Percentiles rank a stretch among this genome's conserved stretches.
These are phyloP conservation scores for Escovopsis sp. DNA, from an alignment of 2,329 filamentous ascomycete species.

Conservation along the genomic window DNA sequence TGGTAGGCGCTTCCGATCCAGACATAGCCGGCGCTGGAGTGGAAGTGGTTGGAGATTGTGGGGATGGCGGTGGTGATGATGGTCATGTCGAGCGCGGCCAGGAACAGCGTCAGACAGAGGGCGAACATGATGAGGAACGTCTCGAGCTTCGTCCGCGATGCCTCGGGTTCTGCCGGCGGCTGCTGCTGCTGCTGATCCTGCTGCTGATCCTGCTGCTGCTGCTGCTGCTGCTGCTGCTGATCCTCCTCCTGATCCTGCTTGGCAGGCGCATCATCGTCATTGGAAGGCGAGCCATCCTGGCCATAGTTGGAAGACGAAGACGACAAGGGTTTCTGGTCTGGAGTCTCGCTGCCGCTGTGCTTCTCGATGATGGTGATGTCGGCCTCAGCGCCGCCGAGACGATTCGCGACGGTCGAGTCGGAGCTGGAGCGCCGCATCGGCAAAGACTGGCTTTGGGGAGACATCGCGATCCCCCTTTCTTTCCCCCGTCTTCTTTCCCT, in stretches of 20 bases:
- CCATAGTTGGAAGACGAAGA: not conserved
- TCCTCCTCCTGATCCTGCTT: not conserved
- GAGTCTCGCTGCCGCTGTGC: not conserved
- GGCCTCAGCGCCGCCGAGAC: conserved; percentile 11
- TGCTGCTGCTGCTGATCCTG: not conserved
- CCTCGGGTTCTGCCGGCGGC: conserved; percentile 17
- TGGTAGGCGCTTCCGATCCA: conserved; percentile 68
- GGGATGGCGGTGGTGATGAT: conserved; percentile 55
- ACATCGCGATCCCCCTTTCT: too few relatives aligned
- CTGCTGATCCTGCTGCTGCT: conserved; percentile 1
- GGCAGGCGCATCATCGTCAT: conserved; percentile 5
- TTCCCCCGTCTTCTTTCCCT: too few relatives aligned
- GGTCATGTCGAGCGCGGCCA: conserved; percentile 42
- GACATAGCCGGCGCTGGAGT: conserved; percentile 55
- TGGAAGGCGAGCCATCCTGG: not conserved
- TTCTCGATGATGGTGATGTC: not conserved
- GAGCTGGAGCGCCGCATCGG: conserved; percentile 12
- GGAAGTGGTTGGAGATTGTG: conserved; percentile 47
- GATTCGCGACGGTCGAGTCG: conserved; percentile 12
- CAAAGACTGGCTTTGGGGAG: too few relatives aligned
- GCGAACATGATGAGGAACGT: conserved; percentile 26
- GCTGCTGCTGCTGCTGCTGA: conserved; percentile 1
- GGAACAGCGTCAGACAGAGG: conserved; percentile 31
- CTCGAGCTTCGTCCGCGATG: conserved; percentile 22
- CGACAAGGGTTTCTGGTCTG: not conserved